Percentiles rank a stretch among this genome's conserved stretches.
Conservation (phyloP, 1,139 yeast genomes). For the Candida sp. region DNA sequence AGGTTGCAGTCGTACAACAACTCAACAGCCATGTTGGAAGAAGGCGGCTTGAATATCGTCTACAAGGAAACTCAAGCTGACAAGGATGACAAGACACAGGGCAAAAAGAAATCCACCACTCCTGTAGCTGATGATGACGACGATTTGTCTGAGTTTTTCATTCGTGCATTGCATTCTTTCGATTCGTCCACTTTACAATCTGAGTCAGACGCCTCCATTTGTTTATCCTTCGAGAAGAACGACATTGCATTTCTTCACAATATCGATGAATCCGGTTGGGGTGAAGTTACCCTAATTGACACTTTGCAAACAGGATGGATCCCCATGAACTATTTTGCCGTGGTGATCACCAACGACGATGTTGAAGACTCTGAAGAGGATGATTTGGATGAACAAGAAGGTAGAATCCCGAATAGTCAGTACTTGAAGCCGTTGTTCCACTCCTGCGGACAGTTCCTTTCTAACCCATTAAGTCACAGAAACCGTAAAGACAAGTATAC, state of each 20-base stretch:
- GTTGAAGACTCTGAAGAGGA: conserved; percentile 21
- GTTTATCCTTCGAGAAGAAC: conserved; percentile 79
- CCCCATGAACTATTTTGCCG: conserved; percentile 86
- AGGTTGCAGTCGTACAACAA: conserved; percentile 19
- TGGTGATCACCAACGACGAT: conserved; percentile 50
- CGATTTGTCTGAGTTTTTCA: conserved; percentile 50
- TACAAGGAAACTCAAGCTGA: conserved; percentile 20
- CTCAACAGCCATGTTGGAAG: conserved; percentile 6
- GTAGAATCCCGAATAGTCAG: conserved; percentile 36
- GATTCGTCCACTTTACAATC: conserved; percentile 71
- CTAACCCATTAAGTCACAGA: conserved; percentile 64
- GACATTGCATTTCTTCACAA: conserved; percentile 90
- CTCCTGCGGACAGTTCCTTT: conserved; percentile 76
- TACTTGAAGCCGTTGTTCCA: conserved; percentile 68
- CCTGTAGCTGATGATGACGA: conserved; percentile 27
- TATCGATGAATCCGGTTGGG: conserved; percentile 96
- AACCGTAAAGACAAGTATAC: conserved; percentile 46
- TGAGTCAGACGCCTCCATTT: conserved; percentile 73
- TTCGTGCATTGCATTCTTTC: conserved; percentile 78
- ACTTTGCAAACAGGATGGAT: conserved; percentile 92
- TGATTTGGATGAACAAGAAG: conserved; percentile 20
- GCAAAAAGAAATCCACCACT: background rate
- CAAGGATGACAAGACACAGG: conserved; percentile 16
- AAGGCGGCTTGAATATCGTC: conserved; percentile 14
- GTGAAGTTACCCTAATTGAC: conserved; percentile 83